A percentile compares a stretch with the other conserved stretches of the same genome.
These are phyloP conservation scores for Bruguiera sexangula DNA, from an alignment of 345 rosid species.

Conservation along the genomic window DNA sequence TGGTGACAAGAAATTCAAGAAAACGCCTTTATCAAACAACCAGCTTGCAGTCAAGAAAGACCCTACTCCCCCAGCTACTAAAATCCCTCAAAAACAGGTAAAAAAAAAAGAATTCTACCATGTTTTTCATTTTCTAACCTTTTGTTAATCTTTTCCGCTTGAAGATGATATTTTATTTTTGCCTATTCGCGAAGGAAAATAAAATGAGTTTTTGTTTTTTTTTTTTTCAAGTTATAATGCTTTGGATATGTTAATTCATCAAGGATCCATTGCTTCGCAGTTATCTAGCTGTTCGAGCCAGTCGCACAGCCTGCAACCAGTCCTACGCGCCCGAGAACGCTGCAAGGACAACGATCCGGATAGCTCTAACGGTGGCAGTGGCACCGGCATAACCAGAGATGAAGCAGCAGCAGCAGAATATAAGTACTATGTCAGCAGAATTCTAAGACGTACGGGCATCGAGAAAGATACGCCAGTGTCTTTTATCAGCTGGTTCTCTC, in stretches of 20 bases:
- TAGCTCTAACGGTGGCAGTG: conserved; percentile 14
- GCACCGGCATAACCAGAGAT: conserved; percentile 6
- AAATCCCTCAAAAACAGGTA: conserved; percentile 61
- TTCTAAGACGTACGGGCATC: conserved; percentile 51
- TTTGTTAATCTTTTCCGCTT: no score
- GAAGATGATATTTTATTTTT: no score
- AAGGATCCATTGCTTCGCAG: conserved; percentile 30
- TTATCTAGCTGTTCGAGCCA: conserved; percentile 58
- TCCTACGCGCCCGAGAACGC: conserved; percentile 14
- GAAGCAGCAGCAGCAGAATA: conserved; percentile 19
- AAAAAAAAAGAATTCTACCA: neutral
- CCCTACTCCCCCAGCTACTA: conserved; percentile 53
- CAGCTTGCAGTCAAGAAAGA: conserved; percentile 72
- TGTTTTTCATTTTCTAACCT: no score
- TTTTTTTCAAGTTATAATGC: neutral
- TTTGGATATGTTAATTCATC: conserved; percentile 17
- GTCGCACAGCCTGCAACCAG: conserved; percentile 35
- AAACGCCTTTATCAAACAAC: conserved; percentile 49
- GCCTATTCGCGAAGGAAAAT: no score
- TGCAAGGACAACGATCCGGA: conserved; percentile 11
- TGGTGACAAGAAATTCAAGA: conserved; percentile 60
- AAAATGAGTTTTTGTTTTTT: no score
- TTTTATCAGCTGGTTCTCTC: conserved; percentile 54
- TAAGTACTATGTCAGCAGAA: conserved; percentile 54
- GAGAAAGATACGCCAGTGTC: conserved; percentile 49